Base-by-base conservation (phyloP, 2,329 filamentous ascomycete species). In the Rhynchosporium graminicola region DNA sequence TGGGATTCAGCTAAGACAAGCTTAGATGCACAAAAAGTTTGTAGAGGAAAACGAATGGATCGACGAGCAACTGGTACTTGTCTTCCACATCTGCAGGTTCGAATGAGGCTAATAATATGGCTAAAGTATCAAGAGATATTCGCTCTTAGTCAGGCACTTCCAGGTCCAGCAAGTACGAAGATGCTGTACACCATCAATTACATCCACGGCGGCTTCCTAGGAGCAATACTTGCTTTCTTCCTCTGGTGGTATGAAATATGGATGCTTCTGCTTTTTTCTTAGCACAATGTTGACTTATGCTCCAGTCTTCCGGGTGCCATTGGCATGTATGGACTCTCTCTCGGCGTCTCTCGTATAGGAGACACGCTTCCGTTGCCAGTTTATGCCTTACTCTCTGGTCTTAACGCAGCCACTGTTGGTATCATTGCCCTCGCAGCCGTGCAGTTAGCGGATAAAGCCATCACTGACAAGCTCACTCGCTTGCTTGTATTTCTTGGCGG, bases 331-430 rank as follows among this genome's bases (percentile, higher is more conserved):
- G 86, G 78, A 0, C 79, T 92, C 0, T 83, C 86, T 0, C 73
- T 91, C 0, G 89, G 89, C 0, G 81, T 92, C 1, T 81, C 83
- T 45, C 82, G 77, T 36, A 83, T 92, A 31, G 77, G 78, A 4
- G 80, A 85, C 1, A 78, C 78, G 0, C 79, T 92, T 0, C 89
- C 89, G 0, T 70, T 75, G 0, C 79, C 83, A 0, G 88, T 85
- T 0, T 92, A 91, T 69, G 87, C 88, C 0, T 78, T 92, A 0
- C 78, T 92, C 0, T 90, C 86, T 0, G 89, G 89, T 0, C 78
- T 92, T 3, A 92, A 92, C 68, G 83, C 88, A 0, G 83, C 87
- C 0, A 90, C 87, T 0, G 89, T 92, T 0, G 89, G 89, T 0
- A 84, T 92, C 29, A 86, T 92, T 59, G 86, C 87, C 0, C 76